phyloP scores from a whole-genome alignment of 148 eudicot species.

The Drosera capensis region DNA sequence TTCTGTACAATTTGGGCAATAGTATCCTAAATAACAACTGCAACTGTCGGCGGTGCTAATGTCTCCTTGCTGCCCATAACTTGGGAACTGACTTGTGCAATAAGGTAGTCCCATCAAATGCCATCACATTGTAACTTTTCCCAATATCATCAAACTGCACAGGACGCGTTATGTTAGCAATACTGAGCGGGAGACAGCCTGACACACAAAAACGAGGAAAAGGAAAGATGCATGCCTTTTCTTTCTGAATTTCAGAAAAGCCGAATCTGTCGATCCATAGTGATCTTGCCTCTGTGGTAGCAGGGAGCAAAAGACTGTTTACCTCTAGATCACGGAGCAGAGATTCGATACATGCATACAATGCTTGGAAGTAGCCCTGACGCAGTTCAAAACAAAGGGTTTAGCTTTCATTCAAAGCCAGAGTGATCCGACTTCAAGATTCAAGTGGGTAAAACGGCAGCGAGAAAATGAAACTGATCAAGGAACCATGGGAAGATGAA shows the following conservation, averaged over 20 bases:
- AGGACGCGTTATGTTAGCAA: background rate
- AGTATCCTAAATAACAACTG: too few species aligned
- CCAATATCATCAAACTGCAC: conserved; percentile 40
- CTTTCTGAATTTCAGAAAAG: conserved; percentile 28
- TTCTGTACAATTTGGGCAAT: too few species aligned
- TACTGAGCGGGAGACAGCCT: background rate
- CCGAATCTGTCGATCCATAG: conserved; percentile 69
- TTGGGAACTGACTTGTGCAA: conserved; percentile 34
- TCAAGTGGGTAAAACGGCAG: too few species aligned
- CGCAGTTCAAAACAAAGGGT: background rate
- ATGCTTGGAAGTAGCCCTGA: conserved; percentile 71
- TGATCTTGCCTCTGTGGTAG: conserved; percentile 68
- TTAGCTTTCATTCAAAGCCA: background rate
- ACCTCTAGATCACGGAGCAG: conserved; percentile 39
- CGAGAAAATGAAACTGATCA: too few species aligned
- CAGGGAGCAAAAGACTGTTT: conserved; percentile 56
- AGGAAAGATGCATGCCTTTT: conserved; percentile 24
- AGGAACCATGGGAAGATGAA: too few species aligned
- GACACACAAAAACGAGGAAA: background rate
- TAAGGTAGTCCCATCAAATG: conserved; percentile 63
- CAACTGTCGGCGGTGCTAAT: too few species aligned
- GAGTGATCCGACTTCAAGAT: too few species aligned
- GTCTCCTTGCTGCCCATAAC: background rate
- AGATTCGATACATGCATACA: conserved; percentile 53
- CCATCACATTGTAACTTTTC: conserved; percentile 30